Evolutionary conservation across 345 rosid genomes (phyloP), one percentile per base, ranked within the genome.

Genomic region (Cardiospermum halicacabum): DNA sequence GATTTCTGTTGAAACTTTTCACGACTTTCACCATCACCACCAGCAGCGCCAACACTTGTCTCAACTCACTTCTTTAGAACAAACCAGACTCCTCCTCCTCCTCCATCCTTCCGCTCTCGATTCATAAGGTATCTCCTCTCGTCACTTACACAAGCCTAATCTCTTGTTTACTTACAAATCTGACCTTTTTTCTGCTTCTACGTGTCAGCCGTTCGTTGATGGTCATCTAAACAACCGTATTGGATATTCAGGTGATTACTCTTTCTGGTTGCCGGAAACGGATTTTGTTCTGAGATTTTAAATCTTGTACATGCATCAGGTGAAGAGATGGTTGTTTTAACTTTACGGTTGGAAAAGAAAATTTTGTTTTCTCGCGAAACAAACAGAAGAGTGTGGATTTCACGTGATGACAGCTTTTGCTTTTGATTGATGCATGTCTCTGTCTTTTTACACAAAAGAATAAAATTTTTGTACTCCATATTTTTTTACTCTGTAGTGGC

Each of bases 211-310:
- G 75, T 75, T 78, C 64, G 87, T 81, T 80, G 85, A 80, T 83
- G 91, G 69, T 89, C 88, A 82, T 87, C 85, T 89, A 87, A 73
- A 47, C 28, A 24, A 11, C 6, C 24, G 51, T 32, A 34, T 19
- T 32, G 58, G 39, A 40, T 69, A 61, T 55, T 68, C 47, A 53
- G 76, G 84, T 74, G 56, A 68, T 18, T 32, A 28, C 22, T 62
- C 64, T 28, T 73, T 78, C 79, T 73, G 69, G 58, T 67, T 74
- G 61, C 61, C 65, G 25, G 75, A 64, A 49, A 39, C 22, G 3
- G 5, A 58, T 57, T 3, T 34, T 51, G 13, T 51, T 10, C 11
- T 51, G 10, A 51, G 56, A 51, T 9, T 51, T 7, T 51, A 24
- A 51, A 21, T 43, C 49, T n/a, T 47, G 19, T n/a, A 47, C 11